phyloP scores from a whole-genome alignment of 1,139 yeast species.

The Meyerozyma sp. region DNA sequence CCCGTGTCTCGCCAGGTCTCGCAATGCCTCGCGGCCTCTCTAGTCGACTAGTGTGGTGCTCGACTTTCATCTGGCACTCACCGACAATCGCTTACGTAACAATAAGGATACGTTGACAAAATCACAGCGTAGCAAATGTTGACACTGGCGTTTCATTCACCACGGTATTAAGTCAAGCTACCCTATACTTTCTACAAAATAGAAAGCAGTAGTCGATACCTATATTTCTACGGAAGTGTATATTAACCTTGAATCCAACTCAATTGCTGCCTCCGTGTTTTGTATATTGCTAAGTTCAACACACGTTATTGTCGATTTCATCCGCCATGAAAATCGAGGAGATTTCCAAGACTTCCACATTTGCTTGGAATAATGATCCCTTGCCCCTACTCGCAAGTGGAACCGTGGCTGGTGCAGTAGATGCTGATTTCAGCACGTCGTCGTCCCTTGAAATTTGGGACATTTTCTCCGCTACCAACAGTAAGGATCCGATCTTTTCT shows the following conservation, averaged over 20 bases:
- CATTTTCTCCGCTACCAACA: slow-evolving; percentile 43
- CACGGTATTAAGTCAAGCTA: background rate
- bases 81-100: background rate
- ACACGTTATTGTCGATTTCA: slow-evolving; percentile 3
- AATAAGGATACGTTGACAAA: slow-evolving; percentile 1
- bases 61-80: background rate
- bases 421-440: slow-evolving; percentile 75
- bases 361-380: slow-evolving; percentile 86
- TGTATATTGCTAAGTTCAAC: background rate
- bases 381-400: slow-evolving; percentile 83
- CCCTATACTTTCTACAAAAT: background rate
- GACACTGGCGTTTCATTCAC: background rate
- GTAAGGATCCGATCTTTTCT: slow-evolving; percentile 43
- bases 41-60: background rate
- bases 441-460: slow-evolving; percentile 78
- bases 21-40: no score
- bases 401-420: slow-evolving; percentile 92
- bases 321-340: slow-evolving; percentile 57
- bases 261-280: background rate
- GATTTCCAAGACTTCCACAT: slow-evolving; percentile 80
- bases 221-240: background rate
- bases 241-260: background rate
- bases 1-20: no score
- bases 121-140: background rate
- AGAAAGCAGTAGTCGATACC: no score